Base-by-base conservation (phyloP, 257 asterid genomes). In the Solanum gandarillasii region DNA sequence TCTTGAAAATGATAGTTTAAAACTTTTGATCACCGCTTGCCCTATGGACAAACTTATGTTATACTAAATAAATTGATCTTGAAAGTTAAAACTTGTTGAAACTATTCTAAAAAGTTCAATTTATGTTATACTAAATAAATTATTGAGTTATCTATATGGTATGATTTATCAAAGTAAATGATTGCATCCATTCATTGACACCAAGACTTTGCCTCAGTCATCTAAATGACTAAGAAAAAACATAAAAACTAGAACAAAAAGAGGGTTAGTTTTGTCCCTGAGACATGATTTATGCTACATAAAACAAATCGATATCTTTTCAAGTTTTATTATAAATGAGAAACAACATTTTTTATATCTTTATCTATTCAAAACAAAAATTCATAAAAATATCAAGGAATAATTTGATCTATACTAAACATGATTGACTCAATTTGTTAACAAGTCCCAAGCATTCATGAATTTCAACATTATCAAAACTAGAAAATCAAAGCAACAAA, bases 11-110 rank as follows among this genome's bases (percentile, higher is more conserved):
- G 60, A 48, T 48, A 52, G 23, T 52, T 52, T 52, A 0, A 46
- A 46, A 46, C 7, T 0, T 46, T 13, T 46, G 55, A 39, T 2
- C 4, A 0, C 12, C 4, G 4, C 0, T 9, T 39, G 46, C 46
- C 46, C 13, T 39, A 39, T 0, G 13, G 4, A 0, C 43, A 39
- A 39, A 39, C 43, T 39, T 39, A 8, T n/a, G n/a, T 48, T 48
- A 5, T 14, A 48, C 58, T 48, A 14, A 48, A 48, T 48, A 0
- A 13, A 48, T 48, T 48, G 39, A 36, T 36, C 39, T 36, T 36
- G 39, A 36, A 38, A 48, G 20, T 0, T 16, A 14, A 14, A 48
- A 48, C 23, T 48, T 5, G 7, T 48, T 48, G 8, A 48, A 48
- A 14, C 60, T 48, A 48, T 48, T 48, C 1, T 48, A 48, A 0